Base-by-base conservation (phyloP, 1,284 basidiomycete species). In the Ustilago hordei region DNA sequence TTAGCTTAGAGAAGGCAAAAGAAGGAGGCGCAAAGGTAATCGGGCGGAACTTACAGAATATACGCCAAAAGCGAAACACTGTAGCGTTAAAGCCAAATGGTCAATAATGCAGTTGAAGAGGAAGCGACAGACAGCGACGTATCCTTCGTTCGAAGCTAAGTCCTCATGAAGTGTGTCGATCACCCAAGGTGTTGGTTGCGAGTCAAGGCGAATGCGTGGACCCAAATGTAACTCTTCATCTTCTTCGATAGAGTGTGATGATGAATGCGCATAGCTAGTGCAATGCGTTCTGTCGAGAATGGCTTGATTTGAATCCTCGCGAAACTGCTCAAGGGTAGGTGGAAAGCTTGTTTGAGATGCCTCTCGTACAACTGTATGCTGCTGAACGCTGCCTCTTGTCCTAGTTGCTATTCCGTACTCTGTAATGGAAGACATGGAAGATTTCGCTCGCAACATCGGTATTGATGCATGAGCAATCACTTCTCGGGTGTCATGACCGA, bases 31-130 rank as follows among this genome's bases (percentile, higher is more conserved):
- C 53, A 15, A n/a, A 3, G 4, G 9, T 13, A 17, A 2, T 17
- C 8, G 32, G 38, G n/a, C 1, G 23, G 8, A 12, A 67, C 73
- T 68, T 64, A 75, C 73, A 1, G 64, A 60, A n/a, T 55, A 52
- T 15, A 12, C 12, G 0, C 68, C 73, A 38, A 75, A 70, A 7
- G 57, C 54, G 31, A 61, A 54, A 43, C 64, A 61, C 41, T 71
- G 73, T 4, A 75, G 31, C 43, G 60, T 61, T 8, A 75, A 47
- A 19, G 62, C 57, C 6, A 58, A 45, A 17, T 75, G 73, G 43
- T 75, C 73, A 45, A 71, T 64, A 53, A 71, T 55, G 59, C 73
- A 75, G 17, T 71, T 66, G 64, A 71, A 66, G 0, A 75, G 61
- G 32, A 75, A 75, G 12, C 60, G 47, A 23, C 73, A 71, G 8